Evolutionary conservation across 495 filamentous ascomycete genomes (phyloP).

Genomic region (Neurospora sp.): DNA sequence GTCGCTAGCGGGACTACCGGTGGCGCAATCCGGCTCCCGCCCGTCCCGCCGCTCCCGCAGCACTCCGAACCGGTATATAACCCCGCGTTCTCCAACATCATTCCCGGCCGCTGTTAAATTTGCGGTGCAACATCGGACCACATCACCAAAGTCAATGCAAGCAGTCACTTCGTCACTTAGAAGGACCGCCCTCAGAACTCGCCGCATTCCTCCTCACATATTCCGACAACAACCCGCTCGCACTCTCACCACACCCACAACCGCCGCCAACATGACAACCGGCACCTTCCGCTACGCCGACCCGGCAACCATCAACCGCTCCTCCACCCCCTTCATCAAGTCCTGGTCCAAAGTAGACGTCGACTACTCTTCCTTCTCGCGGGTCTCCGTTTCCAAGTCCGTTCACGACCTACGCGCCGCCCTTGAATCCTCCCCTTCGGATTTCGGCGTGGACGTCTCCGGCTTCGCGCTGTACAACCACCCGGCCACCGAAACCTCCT

Average conservation of each 20-base stretch:
- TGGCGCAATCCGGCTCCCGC: background rate
- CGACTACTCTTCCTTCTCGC: conserved; percentile 19
- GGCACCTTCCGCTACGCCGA: conserved; percentile 21
- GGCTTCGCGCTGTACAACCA: conserved; percentile 30
- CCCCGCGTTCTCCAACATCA: background rate
- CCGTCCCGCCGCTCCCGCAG: background rate
- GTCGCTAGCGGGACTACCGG: background rate
- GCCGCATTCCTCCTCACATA: background rate
- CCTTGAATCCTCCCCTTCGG: background rate
- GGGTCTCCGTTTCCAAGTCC: background rate
- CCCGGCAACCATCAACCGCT: conserved; percentile 9
- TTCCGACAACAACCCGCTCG: background rate
- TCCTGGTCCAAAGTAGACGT: conserved; percentile 35
- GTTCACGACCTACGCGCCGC: background rate
- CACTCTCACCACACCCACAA: background rate
- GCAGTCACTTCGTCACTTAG: background rate
- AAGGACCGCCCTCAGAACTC: background rate
- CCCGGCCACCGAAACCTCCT: conserved; percentile 41
- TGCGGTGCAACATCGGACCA: background rate
- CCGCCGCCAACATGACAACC: conserved; percentile 16
- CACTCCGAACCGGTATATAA: background rate
- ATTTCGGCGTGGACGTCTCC: conserved; percentile 28
- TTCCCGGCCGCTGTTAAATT: background rate
- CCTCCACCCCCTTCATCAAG: conserved; percentile 12
- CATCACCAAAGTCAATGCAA: background rate